phyloP scores from a whole-genome alignment of 2,329 filamentous ascomycete species.

The Diaporthe helianthi region DNA sequence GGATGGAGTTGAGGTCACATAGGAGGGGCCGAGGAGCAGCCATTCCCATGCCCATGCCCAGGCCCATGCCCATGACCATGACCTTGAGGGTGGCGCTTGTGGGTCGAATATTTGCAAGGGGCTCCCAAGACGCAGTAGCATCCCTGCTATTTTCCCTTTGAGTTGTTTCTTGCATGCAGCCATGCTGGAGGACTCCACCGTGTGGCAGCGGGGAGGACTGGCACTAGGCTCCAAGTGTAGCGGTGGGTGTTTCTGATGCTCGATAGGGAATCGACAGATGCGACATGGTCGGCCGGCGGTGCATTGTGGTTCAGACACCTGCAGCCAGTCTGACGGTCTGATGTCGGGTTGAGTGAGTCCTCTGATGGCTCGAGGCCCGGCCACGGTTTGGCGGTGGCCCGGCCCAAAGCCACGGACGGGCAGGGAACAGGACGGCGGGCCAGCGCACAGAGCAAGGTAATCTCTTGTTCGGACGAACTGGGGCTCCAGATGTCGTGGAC shows the following conservation, averaged over 20 bases:
- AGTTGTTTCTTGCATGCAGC: constrained; percentile 25
- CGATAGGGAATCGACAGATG: constrained; percentile 17
- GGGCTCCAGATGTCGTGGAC: background rate
- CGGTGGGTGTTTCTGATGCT: constrained; percentile 25
- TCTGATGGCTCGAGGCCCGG: background rate
- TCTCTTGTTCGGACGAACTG: constrained; percentile 12
- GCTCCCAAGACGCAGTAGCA: constrained; percentile 21
- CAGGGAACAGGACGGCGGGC: background rate
- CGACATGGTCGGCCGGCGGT: background rate
- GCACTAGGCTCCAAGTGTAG: constrained; percentile 23
- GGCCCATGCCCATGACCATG: constrained; percentile 26
- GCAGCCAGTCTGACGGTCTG: background rate
- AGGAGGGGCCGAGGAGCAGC: constrained; percentile 14
- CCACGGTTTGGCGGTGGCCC: no score
- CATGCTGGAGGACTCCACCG: constrained; percentile 14
- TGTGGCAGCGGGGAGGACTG: background rate
- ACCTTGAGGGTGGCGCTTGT: constrained; percentile 24
- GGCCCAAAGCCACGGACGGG: no score
- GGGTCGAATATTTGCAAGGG: constrained; percentile 28
- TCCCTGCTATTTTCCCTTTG: constrained; percentile 24
- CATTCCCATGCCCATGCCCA: constrained; percentile 29
- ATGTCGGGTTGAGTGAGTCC: no score
- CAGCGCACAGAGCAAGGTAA: constrained; percentile 22
- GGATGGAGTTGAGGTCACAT: constrained; percentile 19
- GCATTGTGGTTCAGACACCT: constrained; percentile 1